Conservation (phyloP, 495 filamentous ascomycete genomes). For the Lasiosphaeriaceae sp. region DNA sequence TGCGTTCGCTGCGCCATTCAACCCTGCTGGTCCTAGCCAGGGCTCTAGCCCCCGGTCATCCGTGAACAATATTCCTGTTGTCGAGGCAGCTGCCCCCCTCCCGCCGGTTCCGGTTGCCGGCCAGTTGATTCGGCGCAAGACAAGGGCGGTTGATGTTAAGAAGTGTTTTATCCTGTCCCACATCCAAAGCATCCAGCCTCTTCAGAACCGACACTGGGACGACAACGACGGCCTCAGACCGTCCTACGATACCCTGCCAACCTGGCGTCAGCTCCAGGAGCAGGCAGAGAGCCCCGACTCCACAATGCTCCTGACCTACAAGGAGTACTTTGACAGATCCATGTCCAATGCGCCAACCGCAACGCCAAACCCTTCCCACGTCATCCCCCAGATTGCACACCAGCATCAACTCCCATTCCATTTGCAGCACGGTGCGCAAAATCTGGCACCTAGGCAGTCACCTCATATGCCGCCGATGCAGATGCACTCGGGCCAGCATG, state of each 20-base stretch:
- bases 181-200: conserved; percentile 73
- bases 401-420: conserved; percentile 76
- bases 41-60: conserved; percentile 62
- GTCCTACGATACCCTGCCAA: conserved; percentile 74
- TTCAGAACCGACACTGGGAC: conserved; percentile 59
- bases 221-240: conserved; percentile 73
- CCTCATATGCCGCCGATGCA: conserved; percentile 63
- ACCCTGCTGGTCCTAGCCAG: conserved; percentile 60
- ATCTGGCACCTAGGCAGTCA: conserved; percentile 50
- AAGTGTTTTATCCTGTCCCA: conserved; percentile 56
- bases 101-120: conserved; percentile 51
- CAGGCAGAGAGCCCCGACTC: conserved; percentile 60
- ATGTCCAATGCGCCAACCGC: conserved; percentile 54
- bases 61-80: conserved; percentile 33
- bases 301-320: conserved; percentile 57
- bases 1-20: conserved; percentile 72
- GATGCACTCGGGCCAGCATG: conserved; percentile 59
- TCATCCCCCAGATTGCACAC: conserved; percentile 59
- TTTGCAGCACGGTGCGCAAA: conserved; percentile 47
- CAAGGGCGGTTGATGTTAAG: conserved; percentile 53
- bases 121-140: conserved; percentile 55
- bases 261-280: conserved; percentile 62
- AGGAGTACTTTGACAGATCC: conserved; percentile 69
- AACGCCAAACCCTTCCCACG: conserved; percentile 59
- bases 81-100: conserved; percentile 30